Base-by-base conservation (phyloP, 305 asterid genomes). In the Caryopteris hybrid region DNA sequence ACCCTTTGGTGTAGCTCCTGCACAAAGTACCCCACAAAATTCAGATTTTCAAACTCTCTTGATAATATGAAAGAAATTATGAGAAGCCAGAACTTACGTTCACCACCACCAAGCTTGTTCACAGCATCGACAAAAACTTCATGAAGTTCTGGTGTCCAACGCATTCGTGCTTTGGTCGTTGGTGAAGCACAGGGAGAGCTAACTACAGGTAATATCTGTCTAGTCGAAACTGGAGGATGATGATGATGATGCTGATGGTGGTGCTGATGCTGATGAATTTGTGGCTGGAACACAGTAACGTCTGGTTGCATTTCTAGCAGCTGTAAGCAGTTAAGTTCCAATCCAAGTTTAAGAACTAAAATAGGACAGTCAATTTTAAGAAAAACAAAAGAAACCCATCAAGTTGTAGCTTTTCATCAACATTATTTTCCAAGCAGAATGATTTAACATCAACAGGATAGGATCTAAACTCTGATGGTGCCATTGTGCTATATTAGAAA, bases 111-210 rank as follows among this genome's bases (percentile, higher is more conserved):
- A 17, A 91, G 95, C 82, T 88, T 89, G 74, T 71, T 75, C 60
- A 91, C 88, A 41, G 97, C 86, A 41, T 85, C 92, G 47, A 88
- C 74, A 62, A 91, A 91, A 55, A 76, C 73, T 70, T 91, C 96
- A 53, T 91, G 97, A 79, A 90, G 96, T 71, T 90, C 97, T 3
- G 94, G 97, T 27, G 96, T 90, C 97, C 97, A 90, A 62, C 95
- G 96, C 97, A 91, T 91, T 11, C 97, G 86, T 61, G 95, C 80
- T 78, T 86, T 90, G 29, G 83, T 50, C 64, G 57, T 64, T 4
- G 83, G 71, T 56, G 90, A 69, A 53, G 85, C 27, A 71, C 76
- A 76, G 57, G 85, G 80, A 71, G 90, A 82, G 71, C 78, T 70
- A 29, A 73, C 79, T 34, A 68, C 67, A 17, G 80, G 71, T 48